These are phyloP conservation scores for Cytospora schulzeri DNA, from an alignment of 2,329 filamentous ascomycete species.

Conservation along the genomic window DNA sequence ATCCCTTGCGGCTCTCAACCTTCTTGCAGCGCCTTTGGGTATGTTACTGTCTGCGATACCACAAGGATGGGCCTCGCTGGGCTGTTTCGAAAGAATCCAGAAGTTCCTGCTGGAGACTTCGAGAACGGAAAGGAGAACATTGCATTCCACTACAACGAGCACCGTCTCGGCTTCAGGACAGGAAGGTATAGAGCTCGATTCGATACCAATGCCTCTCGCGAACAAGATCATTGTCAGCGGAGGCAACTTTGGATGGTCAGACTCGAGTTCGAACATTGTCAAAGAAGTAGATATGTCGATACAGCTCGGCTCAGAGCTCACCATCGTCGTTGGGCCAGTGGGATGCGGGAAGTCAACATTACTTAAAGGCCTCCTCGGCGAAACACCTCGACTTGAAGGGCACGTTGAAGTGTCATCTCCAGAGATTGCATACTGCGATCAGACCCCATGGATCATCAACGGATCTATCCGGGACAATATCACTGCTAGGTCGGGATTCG, in stretches of 20 bases:
- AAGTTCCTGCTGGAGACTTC: constrained; percentile 32
- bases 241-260: constrained; percentile 24
- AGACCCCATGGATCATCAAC: constrained; percentile 39
- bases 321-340: constrained; percentile 39
- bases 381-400: constrained; percentile 32
- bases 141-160: background rate
- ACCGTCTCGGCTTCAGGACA: background rate
- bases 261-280: constrained; percentile 21
- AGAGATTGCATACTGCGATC: constrained; percentile 38
- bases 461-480: constrained; percentile 39
- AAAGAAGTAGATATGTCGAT: constrained; percentile 9
- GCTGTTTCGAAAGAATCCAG: constrained; percentile 35
- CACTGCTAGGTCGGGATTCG: constrained; percentile 31
- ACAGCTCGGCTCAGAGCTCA: constrained; percentile 24
- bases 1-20: constrained; percentile 29
- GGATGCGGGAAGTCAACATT: constrained; percentile 42
- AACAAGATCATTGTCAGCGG: background rate
- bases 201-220: background rate
- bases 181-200: constrained; percentile 1
- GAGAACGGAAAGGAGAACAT: constrained; percentile 25
- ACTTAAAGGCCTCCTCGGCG: constrained; percentile 37
- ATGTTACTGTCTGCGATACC: constrained; percentile 32
- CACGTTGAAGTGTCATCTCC: constrained; percentile 25
- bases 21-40: constrained; percentile 31
- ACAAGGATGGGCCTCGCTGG: constrained; percentile 26